phyloP scores from a whole-genome alignment of 148 eudicot genomes.

The Persicaria maculosa region DNA sequence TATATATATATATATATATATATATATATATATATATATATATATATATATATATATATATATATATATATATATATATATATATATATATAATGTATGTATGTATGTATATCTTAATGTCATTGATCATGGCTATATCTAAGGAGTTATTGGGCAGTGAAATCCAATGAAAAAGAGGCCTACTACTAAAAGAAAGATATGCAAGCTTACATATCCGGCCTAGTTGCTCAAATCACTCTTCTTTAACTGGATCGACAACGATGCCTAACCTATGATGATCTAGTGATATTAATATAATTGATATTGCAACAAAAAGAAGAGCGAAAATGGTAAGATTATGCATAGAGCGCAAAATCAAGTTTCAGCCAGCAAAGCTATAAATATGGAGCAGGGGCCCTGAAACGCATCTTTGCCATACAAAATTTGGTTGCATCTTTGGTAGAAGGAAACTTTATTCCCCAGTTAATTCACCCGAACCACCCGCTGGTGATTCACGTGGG shows the following conservation, averaged over 20 bases:
- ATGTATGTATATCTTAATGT: too few relatives aligned
- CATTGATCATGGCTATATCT: background rate
- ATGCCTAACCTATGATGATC: background rate
- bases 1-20: too few relatives aligned
- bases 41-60: too few relatives aligned
- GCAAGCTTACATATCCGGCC: background rate
- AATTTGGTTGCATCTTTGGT: too few relatives aligned
- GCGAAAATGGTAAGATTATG: constrained; percentile 3
- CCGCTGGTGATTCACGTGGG: too few relatives aligned
- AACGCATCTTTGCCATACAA: too few relatives aligned
- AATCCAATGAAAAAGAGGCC: background rate
- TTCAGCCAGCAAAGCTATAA: background rate
- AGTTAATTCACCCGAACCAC: too few relatives aligned
- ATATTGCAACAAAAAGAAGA: background rate
- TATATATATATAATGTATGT: too few relatives aligned
- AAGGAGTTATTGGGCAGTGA: background rate
- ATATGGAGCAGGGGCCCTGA: too few relatives aligned
- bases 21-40: too few relatives aligned
- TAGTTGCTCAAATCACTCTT: background rate
- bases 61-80: too few relatives aligned
- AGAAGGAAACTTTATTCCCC: too few relatives aligned
- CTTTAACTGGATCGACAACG: background rate
- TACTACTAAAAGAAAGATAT: background rate
- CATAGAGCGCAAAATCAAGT: constrained; percentile 9
- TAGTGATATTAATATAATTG: background rate